phyloP scores from a whole-genome alignment of 805 yeast genomes.

The Pichia phayaonensis region DNA sequence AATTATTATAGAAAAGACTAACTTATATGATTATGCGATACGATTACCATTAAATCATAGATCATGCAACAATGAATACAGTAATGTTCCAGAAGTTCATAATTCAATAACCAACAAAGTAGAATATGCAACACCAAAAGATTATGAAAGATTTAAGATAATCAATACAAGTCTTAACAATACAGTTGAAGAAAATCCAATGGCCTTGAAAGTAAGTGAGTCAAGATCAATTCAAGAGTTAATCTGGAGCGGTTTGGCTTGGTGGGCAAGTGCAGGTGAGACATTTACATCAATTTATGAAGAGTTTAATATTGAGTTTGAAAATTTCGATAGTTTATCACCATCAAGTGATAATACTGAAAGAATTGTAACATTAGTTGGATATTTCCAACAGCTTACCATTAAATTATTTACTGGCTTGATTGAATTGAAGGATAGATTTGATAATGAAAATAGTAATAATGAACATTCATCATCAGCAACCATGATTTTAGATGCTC shows the following conservation, averaged over 20 bases:
- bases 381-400: constrained; percentile 46
- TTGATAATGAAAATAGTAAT: constrained; percentile 20
- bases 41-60: constrained; percentile 15
- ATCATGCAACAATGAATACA: constrained; percentile 9
- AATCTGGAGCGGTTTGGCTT: constrained; percentile 62
- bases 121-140: constrained; percentile 31
- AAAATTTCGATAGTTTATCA: constrained; percentile 17
- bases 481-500: constrained; percentile 9
- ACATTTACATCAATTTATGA: constrained; percentile 33
- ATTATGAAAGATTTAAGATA: constrained; percentile 29
- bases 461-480: not conserved
- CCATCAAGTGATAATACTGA: constrained; percentile 18
- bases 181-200: not conserved
- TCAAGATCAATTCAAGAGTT: constrained; percentile 49
- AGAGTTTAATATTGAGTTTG: constrained; percentile 33
- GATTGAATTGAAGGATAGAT: constrained; percentile 27
- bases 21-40: constrained; percentile 42
- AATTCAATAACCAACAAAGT: constrained; percentile 8
- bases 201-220: constrained; percentile 26
- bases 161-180: constrained; percentile 17
- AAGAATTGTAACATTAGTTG: constrained; percentile 31
- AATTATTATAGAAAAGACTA: constrained; percentile 46
- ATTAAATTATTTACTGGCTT: constrained; percentile 34
- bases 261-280: constrained; percentile 89
- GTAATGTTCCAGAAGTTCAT: constrained; percentile 15